Evolutionary conservation across 2,329 filamentous ascomycete species (phyloP), one percentile per base, ranked within the genome.

Genomic region (Exophiala sideris): DNA sequence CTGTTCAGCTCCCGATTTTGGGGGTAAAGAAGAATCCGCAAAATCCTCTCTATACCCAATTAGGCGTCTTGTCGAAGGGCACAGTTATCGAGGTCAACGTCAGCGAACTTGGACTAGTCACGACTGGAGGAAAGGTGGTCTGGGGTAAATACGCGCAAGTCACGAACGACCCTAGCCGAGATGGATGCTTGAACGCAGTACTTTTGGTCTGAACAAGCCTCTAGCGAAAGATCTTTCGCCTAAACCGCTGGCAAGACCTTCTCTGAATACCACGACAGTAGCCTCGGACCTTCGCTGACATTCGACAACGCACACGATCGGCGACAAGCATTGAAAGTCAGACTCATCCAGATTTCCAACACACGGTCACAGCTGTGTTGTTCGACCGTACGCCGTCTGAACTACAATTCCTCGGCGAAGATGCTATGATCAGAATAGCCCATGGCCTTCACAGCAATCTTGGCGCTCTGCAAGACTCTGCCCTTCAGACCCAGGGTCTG

Each of bases 81-180:
- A 92, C 85, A 29, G 83, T 87, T 57, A 84, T 92, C 67, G 92
- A 97, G 73, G 91, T 97, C 66, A 96, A 99, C 69, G 91, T 96
- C 29, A 88, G 83, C 52, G 94, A 99, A 70, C 74, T 97, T 59
- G 94, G 94, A 60, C 77, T 97, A 58, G 90, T 95, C 12, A 97
- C 94, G 2, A 87, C 91, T 1, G 86, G 85, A 59, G 94, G 94
- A 59, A 96, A 96, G 76, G 89, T 96, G 7, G 89, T 92, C 5
- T 96, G 91, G 91, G 91, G 89, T 64, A 80, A 89, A 62, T 94
- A 86, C 74, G 88, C 88, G 6, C 87, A 91, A 71, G 60, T 64
- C 40, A 79, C 79, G 12, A 81, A 81, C 65, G 78, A 79, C 58
- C 72, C 69, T 40, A 82, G 85, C 68, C 83, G 83, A 60, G 83